A percentile compares a stretch with the other conserved stretches of the same genome.
These are phyloP conservation scores for Trichoderma endophyticum DNA, from an alignment of 2,329 filamentous ascomycete genomes.

Conservation along the genomic window DNA sequence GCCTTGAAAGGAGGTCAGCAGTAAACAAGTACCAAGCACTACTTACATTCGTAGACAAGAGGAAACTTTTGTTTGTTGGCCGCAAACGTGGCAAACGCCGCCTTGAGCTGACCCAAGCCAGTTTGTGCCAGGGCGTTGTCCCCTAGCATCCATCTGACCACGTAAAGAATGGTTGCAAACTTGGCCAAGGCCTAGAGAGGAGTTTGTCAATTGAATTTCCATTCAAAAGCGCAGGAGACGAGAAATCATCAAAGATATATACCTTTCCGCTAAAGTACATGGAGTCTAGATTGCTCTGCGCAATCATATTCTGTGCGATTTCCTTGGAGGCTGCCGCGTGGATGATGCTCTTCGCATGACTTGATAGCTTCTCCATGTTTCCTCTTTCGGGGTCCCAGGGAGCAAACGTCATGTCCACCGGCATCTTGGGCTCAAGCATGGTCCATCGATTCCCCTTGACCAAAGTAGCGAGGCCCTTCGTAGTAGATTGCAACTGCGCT, in stretches of 20 bases:
- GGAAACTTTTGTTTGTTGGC: slow-evolving; percentile 66
- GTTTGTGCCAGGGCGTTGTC: slow-evolving; percentile 55
- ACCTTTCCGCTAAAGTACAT: slow-evolving; percentile 94
- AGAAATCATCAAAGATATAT: slow-evolving; percentile 17
- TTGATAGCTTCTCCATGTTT: slow-evolving; percentile 45
- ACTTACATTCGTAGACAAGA: slow-evolving; percentile 61
- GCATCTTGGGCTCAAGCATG: slow-evolving; percentile 71
- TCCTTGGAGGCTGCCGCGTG: slow-evolving; percentile 65
- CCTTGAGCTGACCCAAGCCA: slow-evolving; percentile 61
- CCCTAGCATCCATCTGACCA: slow-evolving; percentile 59
- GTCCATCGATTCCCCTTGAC: slow-evolving; percentile 73
- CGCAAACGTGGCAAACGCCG: slow-evolving; percentile 63
- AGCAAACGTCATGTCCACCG: slow-evolving; percentile 69
- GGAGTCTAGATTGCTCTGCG: slow-evolving; percentile 71
- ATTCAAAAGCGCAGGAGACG: background rate
- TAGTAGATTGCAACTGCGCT: slow-evolving; percentile 71
- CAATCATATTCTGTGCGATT: slow-evolving; percentile 70
- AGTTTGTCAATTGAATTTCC: background rate
- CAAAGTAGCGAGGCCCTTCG: slow-evolving; percentile 76
- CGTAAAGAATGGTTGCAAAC: slow-evolving; percentile 67
- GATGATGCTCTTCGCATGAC: slow-evolving; percentile 58
- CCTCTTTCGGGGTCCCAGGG: slow-evolving; percentile 66
- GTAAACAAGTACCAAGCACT: background rate
- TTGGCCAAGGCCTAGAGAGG: slow-evolving; percentile 63
- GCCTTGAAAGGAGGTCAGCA: background rate